Percentiles rank a stretch among this genome's conserved stretches.
Conservation (phyloP, 176 grass and related monocot species). For the Poa pratensis region DNA sequence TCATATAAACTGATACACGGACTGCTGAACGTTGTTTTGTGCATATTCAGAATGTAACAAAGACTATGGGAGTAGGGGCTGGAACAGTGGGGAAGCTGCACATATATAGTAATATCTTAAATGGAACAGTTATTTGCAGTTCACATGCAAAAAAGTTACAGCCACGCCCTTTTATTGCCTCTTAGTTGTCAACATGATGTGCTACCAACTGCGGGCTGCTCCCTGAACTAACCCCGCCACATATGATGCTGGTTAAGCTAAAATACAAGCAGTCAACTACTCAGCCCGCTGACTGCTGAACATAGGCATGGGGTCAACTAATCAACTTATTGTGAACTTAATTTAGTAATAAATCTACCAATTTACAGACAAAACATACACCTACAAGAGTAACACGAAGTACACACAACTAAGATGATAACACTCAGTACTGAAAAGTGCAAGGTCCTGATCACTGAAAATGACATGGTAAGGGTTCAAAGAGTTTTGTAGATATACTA, state of each 20-base stretch:
- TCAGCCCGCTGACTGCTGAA: not conserved
- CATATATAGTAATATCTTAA: not conserved
- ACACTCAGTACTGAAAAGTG: not conserved
- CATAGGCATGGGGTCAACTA: conserved; percentile 8
- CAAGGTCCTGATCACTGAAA: conserved; percentile 9
- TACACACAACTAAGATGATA: conserved; percentile 17
- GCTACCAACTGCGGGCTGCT: not conserved
- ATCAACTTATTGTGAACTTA: conserved; percentile 13
- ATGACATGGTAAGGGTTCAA: conserved; percentile 10
- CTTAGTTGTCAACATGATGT: not conserved
- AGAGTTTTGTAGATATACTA: conserved; percentile 31
- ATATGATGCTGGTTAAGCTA: not conserved
- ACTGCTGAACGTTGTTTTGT: not conserved
- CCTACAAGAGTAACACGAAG: not conserved
- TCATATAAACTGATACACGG: not conserved
- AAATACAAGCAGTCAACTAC: not conserved
- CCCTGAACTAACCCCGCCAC: not conserved
- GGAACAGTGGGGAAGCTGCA: conserved; percentile 11
- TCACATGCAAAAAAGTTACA: not conserved
- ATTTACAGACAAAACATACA: conserved; percentile 27
- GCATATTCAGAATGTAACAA: conserved; percentile 21
- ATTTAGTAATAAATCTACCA: not conserved
- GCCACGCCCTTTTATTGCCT: not conserved
- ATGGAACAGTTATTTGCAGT: not conserved
- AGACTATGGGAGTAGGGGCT: not conserved